Evolutionary conservation across 345 rosid genomes (phyloP), one percentile per base, ranked within the genome.

Genomic region (Trapa incisa): DNA sequence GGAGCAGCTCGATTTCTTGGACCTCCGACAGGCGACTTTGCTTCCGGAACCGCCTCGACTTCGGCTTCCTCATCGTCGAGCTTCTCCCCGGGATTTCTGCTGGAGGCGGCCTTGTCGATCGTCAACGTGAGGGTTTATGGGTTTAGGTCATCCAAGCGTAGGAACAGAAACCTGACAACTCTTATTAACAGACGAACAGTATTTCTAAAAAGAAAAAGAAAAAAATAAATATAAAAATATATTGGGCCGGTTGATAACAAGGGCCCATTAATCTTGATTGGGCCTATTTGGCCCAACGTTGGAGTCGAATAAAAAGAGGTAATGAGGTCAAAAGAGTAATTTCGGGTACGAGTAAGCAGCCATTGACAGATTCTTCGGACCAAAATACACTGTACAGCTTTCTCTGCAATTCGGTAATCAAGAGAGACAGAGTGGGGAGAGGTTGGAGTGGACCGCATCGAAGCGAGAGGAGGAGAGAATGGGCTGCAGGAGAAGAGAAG

Each of bases 1-100:
- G 83, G 2, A 94, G 79, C 15, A 77, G 64, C 64, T 39, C 78
- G 37, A 88, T 82, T 62, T 90, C 96, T 41, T 87, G 81, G 17
- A 68, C 63, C 77, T 87, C 94, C 36, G 64, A n/a, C 62, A 63
- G 48, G 63, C 80, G 85, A 6, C 71, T 65, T 71, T 73, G 76
- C 78, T 76, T 79, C 48, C 80, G 73, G 65, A 67, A 48, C n/a
- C 75, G 69, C 70, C 69, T 72, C 8, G 81, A 75, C 71, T 78
- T 81, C 37, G 80, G 75, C 61, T 70, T 84, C 53, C 73, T 78
- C 90, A 84, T 84, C 17, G 36, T 68, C 72, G 38, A 47, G 9
- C 29, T 66, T 48, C 2, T 48, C 2, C 47, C 54, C 13, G 64
- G 36, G 69, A 7, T 36, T 52, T 47, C 47, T 15, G 62, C 60